Conservation (phyloP, 306 rosid genomes). For the Fragaria nilgerrensis region DNA sequence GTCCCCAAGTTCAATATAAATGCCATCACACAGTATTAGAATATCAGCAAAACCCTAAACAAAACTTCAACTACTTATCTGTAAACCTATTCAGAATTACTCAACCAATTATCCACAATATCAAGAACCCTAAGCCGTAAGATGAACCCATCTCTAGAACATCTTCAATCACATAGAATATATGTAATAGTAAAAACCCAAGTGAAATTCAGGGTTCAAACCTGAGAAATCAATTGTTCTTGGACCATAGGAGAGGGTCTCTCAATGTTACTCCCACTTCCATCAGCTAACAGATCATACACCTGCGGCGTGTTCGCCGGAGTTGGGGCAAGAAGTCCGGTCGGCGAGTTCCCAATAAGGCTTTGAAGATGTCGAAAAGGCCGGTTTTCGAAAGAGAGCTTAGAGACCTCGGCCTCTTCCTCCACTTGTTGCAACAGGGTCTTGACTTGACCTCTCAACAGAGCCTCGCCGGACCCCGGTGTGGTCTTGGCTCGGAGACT, state of each 20-base stretch:
- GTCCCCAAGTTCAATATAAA: neutral
- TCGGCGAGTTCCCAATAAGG: slow-evolving; percentile 42
- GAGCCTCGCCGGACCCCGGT: slow-evolving; percentile 90
- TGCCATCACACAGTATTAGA: neutral
- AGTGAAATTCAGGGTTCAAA: slow-evolving; percentile 2
- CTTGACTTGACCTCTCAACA: slow-evolving; percentile 92
- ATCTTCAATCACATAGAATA: neutral
- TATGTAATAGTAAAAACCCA: neutral
- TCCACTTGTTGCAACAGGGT: slow-evolving; percentile 86
- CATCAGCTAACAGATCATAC: slow-evolving; percentile 33
- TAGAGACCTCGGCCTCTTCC: slow-evolving; percentile 80
- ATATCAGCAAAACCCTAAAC: neutral
- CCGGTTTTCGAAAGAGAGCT: slow-evolving; percentile 49
- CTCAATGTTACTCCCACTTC: slow-evolving; percentile 1
- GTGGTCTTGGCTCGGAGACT: slow-evolving; percentile 54
- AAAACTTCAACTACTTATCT: neutral
- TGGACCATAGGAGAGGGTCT: slow-evolving; percentile 43
- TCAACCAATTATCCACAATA: neutral
- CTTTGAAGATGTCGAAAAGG: slow-evolving; percentile 44
- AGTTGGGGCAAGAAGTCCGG: slow-evolving; percentile 74
- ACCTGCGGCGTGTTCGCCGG: slow-evolving; percentile 84
- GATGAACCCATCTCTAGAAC: neutral
- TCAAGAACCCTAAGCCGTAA: neutral
- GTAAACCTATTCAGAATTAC: neutral
- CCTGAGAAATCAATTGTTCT: slow-evolving; percentile 65